Evolutionary conservation across 148 eudicot genomes (phyloP), one percentile per base, ranked within the genome.

Genomic region (Diospyros lotus): DNA sequence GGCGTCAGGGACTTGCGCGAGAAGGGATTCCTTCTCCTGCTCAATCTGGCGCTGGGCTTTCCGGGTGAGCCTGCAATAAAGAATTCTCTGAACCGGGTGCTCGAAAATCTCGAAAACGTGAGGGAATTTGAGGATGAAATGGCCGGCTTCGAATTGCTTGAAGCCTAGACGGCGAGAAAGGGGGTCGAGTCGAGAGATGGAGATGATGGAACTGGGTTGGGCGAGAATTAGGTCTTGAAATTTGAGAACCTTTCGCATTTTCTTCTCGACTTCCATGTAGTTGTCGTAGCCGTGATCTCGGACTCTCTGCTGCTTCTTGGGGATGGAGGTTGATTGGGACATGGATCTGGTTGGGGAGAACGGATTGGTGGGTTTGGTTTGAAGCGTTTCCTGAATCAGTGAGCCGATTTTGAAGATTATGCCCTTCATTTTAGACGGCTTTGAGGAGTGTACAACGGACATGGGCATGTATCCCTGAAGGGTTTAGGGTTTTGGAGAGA

Each of bases 241-340:
- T 69, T 91, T 93, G 68, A 93, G 81, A 56, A 91, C 86, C 76
- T 93, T 95, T 11, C 97, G 83, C 38, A 85, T 87, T 73, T 93
- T 95, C 58, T 95, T 95, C 75, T 95, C 94, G 56, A 95, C 77
- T 73, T 95, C 98, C 98, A 95, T 95, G 94, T 85, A 90, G 67
- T 92, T 80, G 77, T 95, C 98, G 73, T 66, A 95, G 15, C 88
- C 96, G 74, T 92, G 94, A 80, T 95, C 97, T 62, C 97, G 80
- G 0, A 90, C 76, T 9, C 97, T 77, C 6, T 71, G 78, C 10
- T 86, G 91, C 39, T 89, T 92, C 76, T 83, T 87, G 78, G 97
- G 98, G 42, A 95, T 90, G 76, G 92, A 84, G 53, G 94, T 92
- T 61, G 96, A 84, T 75, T 88, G 87, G 2, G 98, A 90, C 82